Percentiles rank a stretch among this genome's conserved stretches.
phyloP scores from a whole-genome alignment of 164 flowering plant species.

The Chimonanthus salicifolius region DNA sequence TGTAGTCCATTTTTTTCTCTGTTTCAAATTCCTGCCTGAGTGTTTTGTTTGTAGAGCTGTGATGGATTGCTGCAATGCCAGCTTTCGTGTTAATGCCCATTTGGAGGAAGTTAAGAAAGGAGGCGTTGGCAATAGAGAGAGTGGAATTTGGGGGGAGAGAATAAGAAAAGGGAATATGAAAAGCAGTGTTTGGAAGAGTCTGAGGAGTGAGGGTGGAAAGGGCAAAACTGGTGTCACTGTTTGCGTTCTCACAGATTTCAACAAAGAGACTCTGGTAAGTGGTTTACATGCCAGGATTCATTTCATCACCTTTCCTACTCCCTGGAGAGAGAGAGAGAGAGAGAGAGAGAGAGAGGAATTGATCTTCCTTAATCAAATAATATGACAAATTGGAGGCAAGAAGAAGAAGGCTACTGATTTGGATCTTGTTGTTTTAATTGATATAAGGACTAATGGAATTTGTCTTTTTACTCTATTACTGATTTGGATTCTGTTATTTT shows the following conservation, averaged over 20 bases:
- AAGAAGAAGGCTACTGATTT: background rate
- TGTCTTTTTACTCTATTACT: too few species aligned
- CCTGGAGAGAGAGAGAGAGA: background rate
- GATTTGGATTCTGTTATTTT: too few species aligned
- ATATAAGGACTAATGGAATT: too few species aligned
- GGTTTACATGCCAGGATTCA: background rate
- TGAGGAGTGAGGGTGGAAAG: conserved; percentile 25
- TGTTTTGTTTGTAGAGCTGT: background rate
- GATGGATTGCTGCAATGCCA: conserved; percentile 49
- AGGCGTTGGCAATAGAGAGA: conserved; percentile 12
- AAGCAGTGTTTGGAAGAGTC: conserved; percentile 21
- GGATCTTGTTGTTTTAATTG: too few species aligned
- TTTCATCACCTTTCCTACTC: background rate
- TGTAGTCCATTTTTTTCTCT: background rate
- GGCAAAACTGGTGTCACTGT: conserved; percentile 38
- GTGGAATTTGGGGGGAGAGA: conserved; percentile 43
- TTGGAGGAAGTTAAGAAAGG: conserved; percentile 10
- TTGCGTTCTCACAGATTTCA: conserved; percentile 54
- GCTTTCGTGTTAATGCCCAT: conserved; percentile 26
- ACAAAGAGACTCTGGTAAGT: conserved; percentile 48
- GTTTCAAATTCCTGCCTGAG: background rate
- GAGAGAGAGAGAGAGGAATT: background rate
- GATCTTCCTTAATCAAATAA: background rate
- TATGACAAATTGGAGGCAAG: background rate
- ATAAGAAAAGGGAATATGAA: conserved; percentile 25